Evolutionary conservation across 257 asterid genomes (phyloP).

Genomic region (Solanum lycopersicoides): DNA sequence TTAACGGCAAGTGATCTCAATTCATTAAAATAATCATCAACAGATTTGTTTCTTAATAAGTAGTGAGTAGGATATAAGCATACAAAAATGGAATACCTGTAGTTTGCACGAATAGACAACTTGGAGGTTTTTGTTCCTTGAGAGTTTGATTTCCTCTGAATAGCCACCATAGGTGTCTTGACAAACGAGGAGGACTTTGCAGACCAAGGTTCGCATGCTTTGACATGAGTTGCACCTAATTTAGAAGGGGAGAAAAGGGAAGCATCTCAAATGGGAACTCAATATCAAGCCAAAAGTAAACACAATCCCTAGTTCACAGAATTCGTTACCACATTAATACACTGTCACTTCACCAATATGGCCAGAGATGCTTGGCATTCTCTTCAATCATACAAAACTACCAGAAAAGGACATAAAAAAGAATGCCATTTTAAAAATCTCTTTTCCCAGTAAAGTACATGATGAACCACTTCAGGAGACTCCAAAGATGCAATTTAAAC

Average conservation of each 20-base stretch:
- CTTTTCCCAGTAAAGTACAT: not conserved
- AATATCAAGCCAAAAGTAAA: not conserved
- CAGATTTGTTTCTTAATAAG: not conserved
- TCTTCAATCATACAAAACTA: not conserved
- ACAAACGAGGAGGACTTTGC: slow-evolving; percentile 28
- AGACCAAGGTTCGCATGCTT: slow-evolving; percentile 11
- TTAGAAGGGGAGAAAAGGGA: not conserved
- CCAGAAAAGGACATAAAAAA: not conserved
- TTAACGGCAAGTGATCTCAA: not conserved
- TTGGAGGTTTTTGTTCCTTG: slow-evolving; percentile 10
- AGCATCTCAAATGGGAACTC: not conserved
- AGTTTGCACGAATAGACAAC: slow-evolving; percentile 41
- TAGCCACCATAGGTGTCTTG: slow-evolving; percentile 23
- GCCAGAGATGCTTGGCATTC: not conserved
- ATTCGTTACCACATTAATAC: not conserved
- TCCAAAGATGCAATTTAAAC: not conserved
- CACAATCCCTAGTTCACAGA: not conserved
- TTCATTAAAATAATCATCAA: not conserved
- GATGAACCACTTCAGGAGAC: not conserved
- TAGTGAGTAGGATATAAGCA: not conserved
- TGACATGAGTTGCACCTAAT: slow-evolving; percentile 41
- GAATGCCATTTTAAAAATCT: not conserved
- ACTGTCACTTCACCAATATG: not conserved
- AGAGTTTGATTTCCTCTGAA: slow-evolving; percentile 20
- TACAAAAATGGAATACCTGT: slow-evolving; percentile 29